These are phyloP conservation scores for Inosperma sp. DNA, from an alignment of 768 basidiomycete genomes.

Conservation along the genomic window DNA sequence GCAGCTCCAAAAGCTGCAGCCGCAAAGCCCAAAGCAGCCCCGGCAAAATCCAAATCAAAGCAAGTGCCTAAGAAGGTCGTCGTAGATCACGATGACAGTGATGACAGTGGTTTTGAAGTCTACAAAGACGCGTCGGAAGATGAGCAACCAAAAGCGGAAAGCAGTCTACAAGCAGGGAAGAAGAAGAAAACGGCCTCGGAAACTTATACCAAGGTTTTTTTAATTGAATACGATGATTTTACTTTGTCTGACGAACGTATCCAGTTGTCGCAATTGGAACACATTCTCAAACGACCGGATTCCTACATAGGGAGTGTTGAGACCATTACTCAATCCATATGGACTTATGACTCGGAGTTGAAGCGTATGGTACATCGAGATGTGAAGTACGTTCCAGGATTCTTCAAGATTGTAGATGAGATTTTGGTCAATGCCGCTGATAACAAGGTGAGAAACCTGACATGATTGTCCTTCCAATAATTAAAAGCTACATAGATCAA, in stretches of 20 bases:
- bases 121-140: constrained; percentile 39
- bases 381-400: constrained; percentile 91
- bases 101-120: constrained; percentile 39
- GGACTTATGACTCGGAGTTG: constrained; percentile 84
- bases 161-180: constrained; percentile 25
- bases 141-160: constrained; percentile 27
- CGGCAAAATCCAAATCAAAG: constrained; percentile 50
- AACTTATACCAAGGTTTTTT: constrained; percentile 76
- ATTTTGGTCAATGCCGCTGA: constrained; percentile 99
- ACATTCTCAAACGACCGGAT: constrained; percentile 87
- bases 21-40: constrained; percentile 39
- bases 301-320: constrained; percentile 97
- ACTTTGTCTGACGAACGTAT: constrained; percentile 2
- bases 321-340: constrained; percentile 79
- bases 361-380: constrained; percentile 83
- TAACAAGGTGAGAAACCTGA: constrained; percentile 72
- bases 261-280: constrained; percentile 92
- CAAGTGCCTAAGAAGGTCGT: constrained; percentile 62
- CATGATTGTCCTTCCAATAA: neutral
- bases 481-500: constrained; percentile 60
- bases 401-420: constrained; percentile 99
- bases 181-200: constrained; percentile 91
- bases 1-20: constrained; percentile 35
- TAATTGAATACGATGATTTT: neutral
- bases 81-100: constrained; percentile 61